These are phyloP conservation scores for Ogataea naganishii DNA, from an alignment of 805 yeast genomes.

Conservation along the genomic window DNA sequence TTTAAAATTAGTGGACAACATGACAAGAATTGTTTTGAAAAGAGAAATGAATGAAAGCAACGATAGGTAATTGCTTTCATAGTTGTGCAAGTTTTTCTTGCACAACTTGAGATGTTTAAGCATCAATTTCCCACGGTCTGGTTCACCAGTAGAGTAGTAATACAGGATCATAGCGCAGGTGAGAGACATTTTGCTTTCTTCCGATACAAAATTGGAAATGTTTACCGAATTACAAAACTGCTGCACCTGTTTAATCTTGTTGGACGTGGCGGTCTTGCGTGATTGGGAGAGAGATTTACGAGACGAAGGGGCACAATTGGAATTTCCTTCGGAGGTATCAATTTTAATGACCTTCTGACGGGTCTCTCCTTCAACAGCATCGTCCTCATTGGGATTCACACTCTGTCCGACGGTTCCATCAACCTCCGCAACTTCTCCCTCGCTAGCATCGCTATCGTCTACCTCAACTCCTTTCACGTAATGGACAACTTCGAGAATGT, in stretches of 20 bases:
- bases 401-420: too few species aligned
- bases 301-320: conserved; percentile 6
- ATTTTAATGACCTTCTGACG: conserved; percentile 4
- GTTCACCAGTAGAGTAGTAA: conserved; percentile 15
- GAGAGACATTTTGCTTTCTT: conserved; percentile 21
- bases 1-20: conserved; percentile 12
- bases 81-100: conserved; percentile 1
- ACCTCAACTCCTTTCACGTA: conserved; percentile 6
- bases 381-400: too few species aligned
- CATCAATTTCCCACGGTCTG: conserved; percentile 13
- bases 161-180: conserved; percentile 21
- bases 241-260: conserved; percentile 2
- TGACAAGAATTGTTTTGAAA: conserved; percentile 14
- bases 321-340: conserved; percentile 8
- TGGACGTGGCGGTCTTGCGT: conserved; percentile 6
- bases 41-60: conserved; percentile 20
- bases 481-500: conserved; percentile 13
- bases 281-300: conserved; percentile 6
- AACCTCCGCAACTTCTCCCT: conserved; percentile 5
- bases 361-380: conserved; percentile 3
- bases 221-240: conserved; percentile 1
- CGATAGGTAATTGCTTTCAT: conserved; percentile 14
- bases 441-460: conserved; percentile 4
- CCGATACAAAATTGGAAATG: conserved; percentile 10
- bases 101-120: conserved; percentile 16